Evolutionary conservation across 306 rosid species (phyloP), one percentile per base, ranked within the genome.

Genomic region (Cucurbita argyrosperma): DNA sequence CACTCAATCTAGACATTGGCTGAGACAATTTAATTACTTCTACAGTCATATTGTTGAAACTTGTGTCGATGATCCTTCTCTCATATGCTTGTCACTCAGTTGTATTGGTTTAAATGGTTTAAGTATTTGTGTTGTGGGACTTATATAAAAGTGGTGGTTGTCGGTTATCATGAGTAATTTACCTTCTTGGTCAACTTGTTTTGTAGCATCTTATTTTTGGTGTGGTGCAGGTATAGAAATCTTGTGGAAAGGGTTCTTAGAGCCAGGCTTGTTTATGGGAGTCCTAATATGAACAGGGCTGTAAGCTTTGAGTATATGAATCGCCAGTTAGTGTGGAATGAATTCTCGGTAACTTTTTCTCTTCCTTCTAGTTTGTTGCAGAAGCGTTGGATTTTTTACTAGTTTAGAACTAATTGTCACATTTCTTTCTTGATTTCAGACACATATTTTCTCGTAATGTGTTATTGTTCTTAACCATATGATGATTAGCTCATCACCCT

Each of bases 291-390:
- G 99, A 95, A 89, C 81, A 88, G 97, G 47, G 92, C 97, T 78
- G 99, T 95, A 77, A 95, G 99, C 90, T 95, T 95, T 74, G 97
- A 95, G 83, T 95, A 95, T 84, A 95, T 95, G 99, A 95, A 95
- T 77, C 87, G 97, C 74, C 97, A 95, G 76, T 83, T 95, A 84
- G 99, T 95, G 79, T 95, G 99, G 97, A 95, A 95, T 79, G 96
- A 95, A 83, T 95, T 95, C 84, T 95, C 97, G 87, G 96, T 95
- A 91, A 63, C 53, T 77, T 50, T 77, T 73, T 71, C 55, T 54
- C 43, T 39, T 66, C 39, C 8, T 49, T 46, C 12, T 38, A 2
- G 60, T 71, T 67, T 9, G 10, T n/a, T 73, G 53, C 56, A 19
- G 40, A 21, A 47, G 10, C 26, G 13, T 66, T 18, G 1, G 18